Base-by-base conservation (phyloP, 1,139 yeast genomes). In the Candida pseudoviswanathii region DNA sequence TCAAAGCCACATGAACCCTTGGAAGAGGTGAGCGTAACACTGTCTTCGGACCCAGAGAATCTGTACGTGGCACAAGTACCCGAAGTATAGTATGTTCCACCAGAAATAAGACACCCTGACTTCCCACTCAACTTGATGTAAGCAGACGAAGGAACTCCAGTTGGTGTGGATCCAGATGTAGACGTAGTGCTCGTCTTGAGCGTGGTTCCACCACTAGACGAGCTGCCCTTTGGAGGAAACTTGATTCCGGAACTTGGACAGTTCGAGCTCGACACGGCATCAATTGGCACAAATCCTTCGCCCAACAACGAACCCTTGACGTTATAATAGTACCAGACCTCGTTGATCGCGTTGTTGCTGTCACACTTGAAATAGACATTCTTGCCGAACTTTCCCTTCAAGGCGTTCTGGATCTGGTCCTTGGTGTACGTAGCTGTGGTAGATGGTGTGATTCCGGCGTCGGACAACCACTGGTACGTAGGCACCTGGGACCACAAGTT, bases 271-370 rank as follows among this genome's bases (percentile, higher is more conserved):
- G 67, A 62, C 41, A 86, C 67, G 1, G 89, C 67, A 46, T 86
- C 86, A 41, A 87, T 82, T 25, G 86, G 86, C 11, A 75, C 63
- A 62, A 87, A 92, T 22, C 81, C 66, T 48, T 90, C 90, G 27
- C 73, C 70, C 34, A 81, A 71, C 8, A 91, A 75, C 0, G 96
- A 82, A 0, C 98, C 98, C 57, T 78, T 72, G 49, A 91, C 71
- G 54, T 85, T 79, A 68, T 89, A 92, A 68, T 80, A 91, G 68
- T 92, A 92, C 96, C 97, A 91, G 29, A 92, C 79, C 66, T 92
- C 96, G 59, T 84, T 87, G 43, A 92, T 68, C 0, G 89, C 92
- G 49, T 81, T 73, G 59, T 70, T 75, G 44, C 74, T 70, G 41
- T 61, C 60, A 71, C 97, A 90, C 56, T 83, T 82, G 62, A 91